Conservation (phyloP, 768 basidiomycete genomes). For the Clitopilus hobsonii region DNA sequence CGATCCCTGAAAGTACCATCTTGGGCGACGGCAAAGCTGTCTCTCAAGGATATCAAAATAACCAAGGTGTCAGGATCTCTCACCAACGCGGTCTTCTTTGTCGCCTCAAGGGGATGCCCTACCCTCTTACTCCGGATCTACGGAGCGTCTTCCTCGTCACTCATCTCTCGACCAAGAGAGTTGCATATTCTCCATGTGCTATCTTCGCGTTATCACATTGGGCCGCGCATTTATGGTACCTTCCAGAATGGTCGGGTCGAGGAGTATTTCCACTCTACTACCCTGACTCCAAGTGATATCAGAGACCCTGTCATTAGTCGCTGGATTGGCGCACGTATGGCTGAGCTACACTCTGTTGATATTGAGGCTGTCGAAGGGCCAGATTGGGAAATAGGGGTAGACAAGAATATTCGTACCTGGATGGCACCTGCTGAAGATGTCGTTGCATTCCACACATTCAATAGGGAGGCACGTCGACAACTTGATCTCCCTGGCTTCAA, state of each 20-base stretch:
- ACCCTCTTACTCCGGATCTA: slow-evolving; percentile 90
- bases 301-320: slow-evolving; percentile 70
- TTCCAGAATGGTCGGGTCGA: slow-evolving; percentile 95
- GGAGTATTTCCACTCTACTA: slow-evolving; percentile 88
- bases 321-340: slow-evolving; percentile 93
- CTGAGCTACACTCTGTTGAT: slow-evolving; percentile 92
- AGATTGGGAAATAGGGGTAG: slow-evolving; percentile 35
- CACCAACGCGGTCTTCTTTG: slow-evolving; percentile 97
- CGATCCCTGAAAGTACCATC: slow-evolving; percentile 49
- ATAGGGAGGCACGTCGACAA: slow-evolving; percentile 38
- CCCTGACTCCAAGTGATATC: slow-evolving; percentile 74
- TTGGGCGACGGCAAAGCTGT: slow-evolving; percentile 50
- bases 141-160: slow-evolving; percentile 77
- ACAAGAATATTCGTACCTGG: slow-evolving; percentile 72
- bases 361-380: slow-evolving; percentile 57
- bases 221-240: slow-evolving; percentile 89
- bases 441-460: slow-evolving; percentile 53
- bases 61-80: slow-evolving; percentile 86
- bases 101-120: slow-evolving; percentile 52
- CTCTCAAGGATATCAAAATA: slow-evolving; percentile 50
- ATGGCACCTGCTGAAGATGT: slow-evolving; percentile 66
- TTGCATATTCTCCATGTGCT: slow-evolving; percentile 86
- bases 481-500: slow-evolving; percentile 66
- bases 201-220: slow-evolving; percentile 83
- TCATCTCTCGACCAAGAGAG: slow-evolving; percentile 87